Evolutionary conservation across 129 eudicot genomes (phyloP).

Genomic region (Apium graveolens): DNA sequence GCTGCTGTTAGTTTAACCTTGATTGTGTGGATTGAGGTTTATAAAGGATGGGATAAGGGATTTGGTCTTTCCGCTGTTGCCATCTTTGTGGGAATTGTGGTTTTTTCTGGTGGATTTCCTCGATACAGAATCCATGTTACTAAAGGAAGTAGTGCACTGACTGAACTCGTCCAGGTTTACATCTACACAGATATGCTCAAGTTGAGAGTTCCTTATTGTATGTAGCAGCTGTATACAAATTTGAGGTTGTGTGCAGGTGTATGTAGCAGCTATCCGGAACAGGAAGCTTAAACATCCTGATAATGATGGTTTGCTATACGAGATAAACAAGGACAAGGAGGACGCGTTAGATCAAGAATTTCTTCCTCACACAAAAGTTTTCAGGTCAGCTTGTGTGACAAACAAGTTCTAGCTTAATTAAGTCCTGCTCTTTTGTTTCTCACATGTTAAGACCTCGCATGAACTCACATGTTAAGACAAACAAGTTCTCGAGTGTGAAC

Average conservation of each 20-base stretch:
- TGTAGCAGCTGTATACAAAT: not conserved
- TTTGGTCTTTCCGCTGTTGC: constrained; percentile 34
- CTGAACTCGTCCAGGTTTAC: constrained; percentile 57
- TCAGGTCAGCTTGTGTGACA: constrained; percentile 32
- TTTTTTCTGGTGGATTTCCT: constrained; percentile 39
- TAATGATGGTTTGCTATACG: constrained; percentile 41
- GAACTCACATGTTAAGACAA: not conserved
- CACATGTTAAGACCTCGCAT: too few species aligned
- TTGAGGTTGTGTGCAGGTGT: constrained; percentile 31
- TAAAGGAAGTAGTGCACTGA: constrained; percentile 46
- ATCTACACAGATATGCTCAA: not conserved
- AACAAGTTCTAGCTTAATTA: not conserved
- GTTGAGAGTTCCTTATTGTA: not conserved
- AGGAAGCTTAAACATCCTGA: constrained; percentile 55
- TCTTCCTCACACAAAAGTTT: constrained; percentile 52
- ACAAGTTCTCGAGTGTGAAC: too few species aligned
- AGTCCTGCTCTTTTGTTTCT: not conserved
- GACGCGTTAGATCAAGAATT: constrained; percentile 32
- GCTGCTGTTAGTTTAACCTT: constrained; percentile 38
- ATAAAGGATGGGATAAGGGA: constrained; percentile 64
- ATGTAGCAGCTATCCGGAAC: constrained; percentile 58
- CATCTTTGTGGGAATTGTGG: constrained; percentile 32
- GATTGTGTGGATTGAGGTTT: constrained; percentile 57
- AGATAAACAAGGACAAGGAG: constrained; percentile 46
- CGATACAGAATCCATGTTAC: constrained; percentile 44